These are phyloP conservation scores for Decorospora gaudefroyi DNA, from an alignment of 2,329 filamentous ascomycete genomes.

Conservation along the genomic window DNA sequence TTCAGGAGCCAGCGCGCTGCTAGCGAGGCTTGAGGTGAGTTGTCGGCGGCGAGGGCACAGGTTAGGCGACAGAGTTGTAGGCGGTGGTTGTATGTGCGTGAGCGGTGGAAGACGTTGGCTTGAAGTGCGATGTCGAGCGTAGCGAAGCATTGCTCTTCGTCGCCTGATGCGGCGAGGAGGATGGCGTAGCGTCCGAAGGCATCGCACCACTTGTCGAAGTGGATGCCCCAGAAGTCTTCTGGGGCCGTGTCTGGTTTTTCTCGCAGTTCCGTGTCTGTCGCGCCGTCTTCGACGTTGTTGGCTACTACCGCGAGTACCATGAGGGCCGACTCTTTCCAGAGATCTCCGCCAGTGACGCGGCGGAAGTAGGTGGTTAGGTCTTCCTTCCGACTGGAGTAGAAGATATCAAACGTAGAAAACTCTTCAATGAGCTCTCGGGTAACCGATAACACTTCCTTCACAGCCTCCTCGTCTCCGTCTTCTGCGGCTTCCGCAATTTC, in stretches of 20 bases:
- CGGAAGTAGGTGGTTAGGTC: constrained; percentile 47
- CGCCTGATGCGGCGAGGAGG: constrained; percentile 68
- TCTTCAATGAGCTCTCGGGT: constrained; percentile 63
- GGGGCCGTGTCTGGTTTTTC: constrained; percentile 48
- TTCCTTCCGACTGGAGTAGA: constrained; percentile 58
- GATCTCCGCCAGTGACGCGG: constrained; percentile 36
- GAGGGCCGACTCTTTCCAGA: constrained; percentile 44
- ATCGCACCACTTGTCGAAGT: constrained; percentile 84
- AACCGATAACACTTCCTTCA: constrained; percentile 62
- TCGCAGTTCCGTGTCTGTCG: constrained; percentile 33
- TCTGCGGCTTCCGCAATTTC: constrained; percentile 51
- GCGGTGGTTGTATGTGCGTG: constrained; percentile 67
- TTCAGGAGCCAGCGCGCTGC: constrained; percentile 84
- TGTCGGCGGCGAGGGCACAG: constrained; percentile 79
- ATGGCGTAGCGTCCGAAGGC: constrained; percentile 88
- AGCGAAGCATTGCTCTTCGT: constrained; percentile 74
- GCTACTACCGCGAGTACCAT: constrained; percentile 44
- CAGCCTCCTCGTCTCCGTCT: constrained; percentile 55
- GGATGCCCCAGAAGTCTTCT: constrained; percentile 71
- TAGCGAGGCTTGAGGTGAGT: constrained; percentile 74
- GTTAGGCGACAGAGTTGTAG: constrained; percentile 81
- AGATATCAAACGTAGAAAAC: constrained; percentile 63
- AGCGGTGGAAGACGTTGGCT: constrained; percentile 80
- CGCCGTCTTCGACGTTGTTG: constrained; percentile 43
- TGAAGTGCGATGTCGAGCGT: constrained; percentile 77